Conservation (phyloP, 306 rosid species). For the Pterocarpus santalinus region DNA sequence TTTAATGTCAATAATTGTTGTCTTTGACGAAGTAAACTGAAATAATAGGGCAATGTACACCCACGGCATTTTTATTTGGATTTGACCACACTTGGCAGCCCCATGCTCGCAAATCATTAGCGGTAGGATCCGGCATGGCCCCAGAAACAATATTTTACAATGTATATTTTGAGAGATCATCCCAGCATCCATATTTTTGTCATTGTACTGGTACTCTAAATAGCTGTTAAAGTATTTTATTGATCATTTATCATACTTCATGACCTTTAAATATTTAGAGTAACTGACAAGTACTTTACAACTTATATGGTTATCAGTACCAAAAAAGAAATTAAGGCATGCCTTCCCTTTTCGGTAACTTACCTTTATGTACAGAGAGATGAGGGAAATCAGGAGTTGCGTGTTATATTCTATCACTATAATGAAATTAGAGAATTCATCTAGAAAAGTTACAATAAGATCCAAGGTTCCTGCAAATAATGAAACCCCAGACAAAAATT, state of each 20-base stretch:
- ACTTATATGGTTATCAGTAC: neutral
- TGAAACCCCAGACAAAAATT: conserved; percentile 66
- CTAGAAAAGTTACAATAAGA: conserved; percentile 42
- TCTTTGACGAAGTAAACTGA: conserved; percentile 15
- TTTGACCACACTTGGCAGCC: neutral
- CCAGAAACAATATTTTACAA: no score
- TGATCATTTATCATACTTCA: neutral
- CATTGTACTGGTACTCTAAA: no score
- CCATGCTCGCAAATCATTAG: neutral
- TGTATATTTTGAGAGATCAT: no score
- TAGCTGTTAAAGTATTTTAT: neutral
- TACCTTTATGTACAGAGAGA: neutral
- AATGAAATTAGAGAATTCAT: conserved; percentile 44
- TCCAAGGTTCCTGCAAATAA: conserved; percentile 70
- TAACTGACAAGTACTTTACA: neutral
- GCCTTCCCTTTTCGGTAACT: neutral
- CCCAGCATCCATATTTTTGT: no score
- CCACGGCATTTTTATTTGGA: neutral
- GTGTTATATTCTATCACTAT: conserved; percentile 40
- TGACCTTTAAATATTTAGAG: neutral
- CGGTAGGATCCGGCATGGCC: no score
- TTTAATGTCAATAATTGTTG: neutral
- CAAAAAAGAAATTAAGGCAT: neutral
- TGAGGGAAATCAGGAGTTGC: conserved; percentile 3
- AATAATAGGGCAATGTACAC: neutral